phyloP scores from a whole-genome alignment of 164 flowering plant species.

The Nelumbo lutea region DNA sequence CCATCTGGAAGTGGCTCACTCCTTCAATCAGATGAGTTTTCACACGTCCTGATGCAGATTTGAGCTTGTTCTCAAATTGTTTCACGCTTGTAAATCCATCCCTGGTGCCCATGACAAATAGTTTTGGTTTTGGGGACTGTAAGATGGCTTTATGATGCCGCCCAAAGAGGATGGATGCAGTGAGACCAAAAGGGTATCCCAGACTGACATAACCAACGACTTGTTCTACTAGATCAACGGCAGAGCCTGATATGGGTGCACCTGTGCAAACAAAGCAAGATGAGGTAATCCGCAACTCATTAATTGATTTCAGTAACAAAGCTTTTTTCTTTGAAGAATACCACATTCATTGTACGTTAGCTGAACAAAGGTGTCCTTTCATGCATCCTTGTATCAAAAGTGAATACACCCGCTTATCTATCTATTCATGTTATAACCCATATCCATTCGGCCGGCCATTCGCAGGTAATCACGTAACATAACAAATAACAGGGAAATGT shows the following conservation, averaged over 20 bases:
- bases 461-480: no score
- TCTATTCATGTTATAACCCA: no score
- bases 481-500: no score
- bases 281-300: no score
- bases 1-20: constrained; percentile 79
- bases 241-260: constrained; percentile 94
- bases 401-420: no score
- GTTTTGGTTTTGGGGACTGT: constrained; percentile 73
- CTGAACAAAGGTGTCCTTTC: constrained; percentile 43
- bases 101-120: constrained; percentile 86
- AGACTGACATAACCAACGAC: constrained; percentile 84
- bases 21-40: constrained; percentile 83
- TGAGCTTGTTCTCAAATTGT: constrained; percentile 74
- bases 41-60: constrained; percentile 61
- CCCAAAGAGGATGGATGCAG: constrained; percentile 87
- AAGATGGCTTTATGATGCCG: constrained; percentile 80
- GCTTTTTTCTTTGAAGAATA: no score
- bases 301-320: constrained; percentile 46
- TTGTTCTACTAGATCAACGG: constrained; percentile 69
- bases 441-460: no score
- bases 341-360: no score
- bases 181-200: constrained; percentile 85
- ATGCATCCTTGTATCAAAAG: not conserved
- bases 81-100: constrained; percentile 93
- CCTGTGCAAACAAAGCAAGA: constrained; percentile 46